A percentile compares a stretch with the other conserved stretches of the same genome.
Evolutionary conservation across 2,329 filamentous ascomycete species (phyloP).

Genomic region (Parastagonospora nodorum): DNA sequence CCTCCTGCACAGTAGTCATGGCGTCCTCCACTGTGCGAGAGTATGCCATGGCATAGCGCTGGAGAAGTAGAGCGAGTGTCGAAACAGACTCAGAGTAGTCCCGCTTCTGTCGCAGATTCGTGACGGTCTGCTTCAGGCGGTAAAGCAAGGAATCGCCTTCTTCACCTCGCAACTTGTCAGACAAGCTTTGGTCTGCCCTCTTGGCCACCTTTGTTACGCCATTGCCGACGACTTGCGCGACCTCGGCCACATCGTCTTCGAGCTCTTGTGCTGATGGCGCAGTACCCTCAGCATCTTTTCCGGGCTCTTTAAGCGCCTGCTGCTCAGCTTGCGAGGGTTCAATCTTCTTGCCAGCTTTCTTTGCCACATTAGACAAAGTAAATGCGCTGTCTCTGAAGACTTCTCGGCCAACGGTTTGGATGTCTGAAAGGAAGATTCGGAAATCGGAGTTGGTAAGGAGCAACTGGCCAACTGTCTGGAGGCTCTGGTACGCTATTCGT

Average conservation of each 20-base stretch:
- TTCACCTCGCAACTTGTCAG: slow-evolving; percentile 72
- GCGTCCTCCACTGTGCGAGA: slow-evolving; percentile 73
- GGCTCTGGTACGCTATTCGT: slow-evolving; percentile 71
- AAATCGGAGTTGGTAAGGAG: slow-evolving; percentile 91
- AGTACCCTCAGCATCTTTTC: slow-evolving; percentile 51
- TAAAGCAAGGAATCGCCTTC: slow-evolving; percentile 74
- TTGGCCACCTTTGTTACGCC: slow-evolving; percentile 54
- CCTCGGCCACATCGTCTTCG: slow-evolving; percentile 51
- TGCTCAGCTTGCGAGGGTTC: slow-evolving; percentile 69
- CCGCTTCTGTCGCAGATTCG: slow-evolving; percentile 72
- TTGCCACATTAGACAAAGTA: slow-evolving; percentile 75
- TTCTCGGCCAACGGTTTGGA: slow-evolving; percentile 78
- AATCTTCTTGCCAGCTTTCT: slow-evolving; percentile 73
- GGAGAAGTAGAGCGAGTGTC: slow-evolving; percentile 73
- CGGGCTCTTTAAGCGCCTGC: slow-evolving; percentile 58
- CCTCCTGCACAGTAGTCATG: slow-evolving; percentile 68
- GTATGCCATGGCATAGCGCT: slow-evolving; percentile 79
- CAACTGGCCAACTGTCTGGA: slow-evolving; percentile 82
- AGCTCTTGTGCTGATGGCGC: slow-evolving; percentile 68
- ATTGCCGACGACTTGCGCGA: slow-evolving; percentile 52
- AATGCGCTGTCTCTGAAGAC: slow-evolving; percentile 87
- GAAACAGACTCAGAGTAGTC: slow-evolving; percentile 90
- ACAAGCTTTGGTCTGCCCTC: slow-evolving; percentile 71
- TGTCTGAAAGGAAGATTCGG: slow-evolving; percentile 79
- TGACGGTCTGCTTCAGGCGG: slow-evolving; percentile 76